phyloP scores from a whole-genome alignment of 176 grass and related monocot genomes.

The Avena atlantica region DNA sequence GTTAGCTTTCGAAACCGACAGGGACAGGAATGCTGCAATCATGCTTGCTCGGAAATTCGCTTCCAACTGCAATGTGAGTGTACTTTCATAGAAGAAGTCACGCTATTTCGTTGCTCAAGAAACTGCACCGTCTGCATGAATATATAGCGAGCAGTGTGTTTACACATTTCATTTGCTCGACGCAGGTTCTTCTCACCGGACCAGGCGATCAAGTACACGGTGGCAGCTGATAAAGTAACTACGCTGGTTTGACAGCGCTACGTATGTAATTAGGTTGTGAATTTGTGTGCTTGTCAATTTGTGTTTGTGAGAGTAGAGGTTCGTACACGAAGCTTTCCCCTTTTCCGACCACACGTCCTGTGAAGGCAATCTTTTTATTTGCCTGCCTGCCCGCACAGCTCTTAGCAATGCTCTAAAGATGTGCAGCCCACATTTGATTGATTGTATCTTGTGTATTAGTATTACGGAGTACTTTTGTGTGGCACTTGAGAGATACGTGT shows the following conservation, averaged over 20 bases:
- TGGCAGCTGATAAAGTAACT: constrained; percentile 39
- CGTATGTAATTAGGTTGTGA: constrained; percentile 54
- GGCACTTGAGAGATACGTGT: constrained; percentile 9
- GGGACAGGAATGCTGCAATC: constrained; percentile 86
- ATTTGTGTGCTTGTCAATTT: constrained; percentile 54
- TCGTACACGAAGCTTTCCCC: constrained; percentile 47
- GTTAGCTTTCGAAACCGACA: constrained; percentile 86
- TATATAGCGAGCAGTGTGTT: background rate
- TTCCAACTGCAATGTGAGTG: constrained; percentile 83
- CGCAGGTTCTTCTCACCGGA: constrained; percentile 73
- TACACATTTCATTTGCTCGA: background rate
- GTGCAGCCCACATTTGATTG: constrained; percentile 20
- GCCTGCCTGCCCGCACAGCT: constrained; percentile 41
- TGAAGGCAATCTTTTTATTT: constrained; percentile 71
- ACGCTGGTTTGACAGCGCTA: constrained; percentile 15
- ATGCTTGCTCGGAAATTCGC: constrained; percentile 93
- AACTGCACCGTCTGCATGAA: background rate
- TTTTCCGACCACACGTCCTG: constrained; percentile 33
- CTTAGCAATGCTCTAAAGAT: constrained; percentile 17
- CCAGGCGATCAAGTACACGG: constrained; percentile 59
- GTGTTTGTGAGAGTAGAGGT: constrained; percentile 49
- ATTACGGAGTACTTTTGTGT: background rate
- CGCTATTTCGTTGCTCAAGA: background rate
- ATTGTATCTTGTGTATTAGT: constrained; percentile 15
- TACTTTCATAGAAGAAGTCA: background rate